Evolutionary conservation across 2,329 filamentous ascomycete species (phyloP).

Genomic region (Talaromyces sp.): DNA sequence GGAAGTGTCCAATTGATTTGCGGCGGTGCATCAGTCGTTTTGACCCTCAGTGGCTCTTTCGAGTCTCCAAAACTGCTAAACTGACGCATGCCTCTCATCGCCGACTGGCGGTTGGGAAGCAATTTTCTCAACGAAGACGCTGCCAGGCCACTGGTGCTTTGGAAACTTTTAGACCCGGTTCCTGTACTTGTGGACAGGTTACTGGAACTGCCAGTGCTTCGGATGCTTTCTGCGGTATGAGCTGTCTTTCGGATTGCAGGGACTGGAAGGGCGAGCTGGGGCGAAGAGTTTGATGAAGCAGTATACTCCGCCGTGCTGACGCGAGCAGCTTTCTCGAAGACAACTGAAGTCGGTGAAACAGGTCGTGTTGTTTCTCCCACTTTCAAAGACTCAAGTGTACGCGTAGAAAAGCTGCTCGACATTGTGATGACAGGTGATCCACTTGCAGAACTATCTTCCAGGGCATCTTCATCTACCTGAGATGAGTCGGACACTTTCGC

Average conservation of each 20-base stretch:
- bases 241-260: slow-evolving; percentile 21
- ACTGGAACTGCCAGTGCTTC: slow-evolving; percentile 34
- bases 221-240: slow-evolving; percentile 26
- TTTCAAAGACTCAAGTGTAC: slow-evolving; percentile 8
- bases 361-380: slow-evolving; percentile 15
- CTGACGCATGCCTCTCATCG: slow-evolving; percentile 11
- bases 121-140: slow-evolving; percentile 34
- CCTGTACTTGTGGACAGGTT: slow-evolving; percentile 30
- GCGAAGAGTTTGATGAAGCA: slow-evolving; percentile 17
- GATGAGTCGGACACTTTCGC: slow-evolving; percentile 19
- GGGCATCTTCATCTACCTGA: not conserved
- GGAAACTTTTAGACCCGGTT: slow-evolving; percentile 24
- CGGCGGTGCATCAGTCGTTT: slow-evolving; percentile 27
- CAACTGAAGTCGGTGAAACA: slow-evolving; percentile 22
- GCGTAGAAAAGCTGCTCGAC: slow-evolving; percentile 11
- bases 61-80: slow-evolving; percentile 6
- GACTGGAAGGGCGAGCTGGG: slow-evolving; percentile 28
- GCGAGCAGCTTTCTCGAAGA: slow-evolving; percentile 13
- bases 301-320: slow-evolving; percentile 19
- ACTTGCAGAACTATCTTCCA: slow-evolving; percentile 8
- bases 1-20: slow-evolving; percentile 35
- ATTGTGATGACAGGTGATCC: slow-evolving; percentile 11
- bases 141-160: slow-evolving; percentile 30
- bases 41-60: slow-evolving; percentile 23
- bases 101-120: slow-evolving; percentile 24